These are phyloP conservation scores for Dryas alaskensis DNA, from an alignment of 306 rosid species.

Conservation along the genomic window DNA sequence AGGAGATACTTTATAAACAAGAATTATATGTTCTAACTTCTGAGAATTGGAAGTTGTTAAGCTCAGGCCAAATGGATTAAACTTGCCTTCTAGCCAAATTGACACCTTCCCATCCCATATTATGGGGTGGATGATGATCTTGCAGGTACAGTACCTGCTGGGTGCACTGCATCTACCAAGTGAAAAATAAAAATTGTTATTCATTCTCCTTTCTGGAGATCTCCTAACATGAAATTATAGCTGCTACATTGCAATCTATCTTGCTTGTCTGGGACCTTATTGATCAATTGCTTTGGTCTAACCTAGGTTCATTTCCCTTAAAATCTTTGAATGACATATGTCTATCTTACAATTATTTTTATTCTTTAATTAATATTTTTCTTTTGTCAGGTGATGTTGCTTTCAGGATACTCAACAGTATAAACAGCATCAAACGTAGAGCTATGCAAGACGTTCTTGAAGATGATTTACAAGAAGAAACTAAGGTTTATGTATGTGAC, in stretches of 20 bases:
- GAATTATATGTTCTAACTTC: neutral
- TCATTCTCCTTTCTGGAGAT: neutral
- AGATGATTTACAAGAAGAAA: constrained; percentile 57
- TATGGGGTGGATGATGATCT: constrained; percentile 1
- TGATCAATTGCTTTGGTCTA: neutral
- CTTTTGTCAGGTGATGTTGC: constrained; percentile 86
- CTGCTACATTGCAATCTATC: neutral
- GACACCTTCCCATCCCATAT: neutral
- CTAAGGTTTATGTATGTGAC: constrained; percentile 79
- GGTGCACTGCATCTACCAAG: neutral
- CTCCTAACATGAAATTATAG: neutral
- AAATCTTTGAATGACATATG: neutral
- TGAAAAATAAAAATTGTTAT: neutral
- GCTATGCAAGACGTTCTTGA: constrained; percentile 47
- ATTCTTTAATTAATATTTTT: neutral
- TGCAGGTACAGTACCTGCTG: neutral
- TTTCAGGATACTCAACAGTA: constrained; percentile 71
- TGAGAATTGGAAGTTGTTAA: neutral
- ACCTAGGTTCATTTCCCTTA: neutral
- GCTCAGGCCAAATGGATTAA: neutral
- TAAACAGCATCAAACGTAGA: constrained; percentile 67
- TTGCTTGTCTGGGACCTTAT: neutral
- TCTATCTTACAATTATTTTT: neutral
- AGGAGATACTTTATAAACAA: neutral
- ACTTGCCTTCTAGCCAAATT: neutral